Percentiles rank a stretch among this genome's conserved stretches.
These are phyloP conservation scores for Tetrahymena malaccensis DNA, from an alignment of 73 alveolate species.

Conservation along the genomic window DNA sequence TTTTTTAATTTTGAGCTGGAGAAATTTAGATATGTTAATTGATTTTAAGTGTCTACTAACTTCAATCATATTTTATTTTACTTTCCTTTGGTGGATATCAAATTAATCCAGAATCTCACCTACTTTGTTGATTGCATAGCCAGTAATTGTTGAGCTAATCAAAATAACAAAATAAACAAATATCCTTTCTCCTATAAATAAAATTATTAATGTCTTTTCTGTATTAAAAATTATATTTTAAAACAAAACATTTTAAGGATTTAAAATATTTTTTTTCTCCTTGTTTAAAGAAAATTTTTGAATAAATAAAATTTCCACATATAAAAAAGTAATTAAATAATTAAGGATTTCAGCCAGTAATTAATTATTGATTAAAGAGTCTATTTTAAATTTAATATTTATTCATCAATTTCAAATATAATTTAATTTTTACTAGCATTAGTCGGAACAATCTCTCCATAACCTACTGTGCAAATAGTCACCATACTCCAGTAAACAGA, in stretches of 20 bases:
- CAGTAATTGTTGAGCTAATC: conserved; percentile 25
- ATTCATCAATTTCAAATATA: not conserved
- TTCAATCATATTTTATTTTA: conserved; percentile 25
- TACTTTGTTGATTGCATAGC: conserved; percentile 19
- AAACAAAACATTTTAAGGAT: too few relatives aligned
- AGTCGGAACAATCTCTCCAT: not conserved
- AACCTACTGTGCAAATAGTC: not conserved
- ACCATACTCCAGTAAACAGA: not conserved
- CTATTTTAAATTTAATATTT: not conserved
- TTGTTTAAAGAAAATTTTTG: too few relatives aligned
- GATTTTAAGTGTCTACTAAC: conserved; percentile 1
- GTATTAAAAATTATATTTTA: too few relatives aligned
- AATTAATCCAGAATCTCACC: conserved; percentile 25
- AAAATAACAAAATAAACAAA: conserved; percentile 25
- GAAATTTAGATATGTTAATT: conserved; percentile 9
- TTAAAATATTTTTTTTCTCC: too few relatives aligned
- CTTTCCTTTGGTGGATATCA: not conserved
- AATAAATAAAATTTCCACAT: too few relatives aligned
- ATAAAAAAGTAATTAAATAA: too few relatives aligned
- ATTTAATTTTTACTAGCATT: not conserved
- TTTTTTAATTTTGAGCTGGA: conserved; percentile 17
- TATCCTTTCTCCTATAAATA: not conserved
- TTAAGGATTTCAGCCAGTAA: too few relatives aligned
- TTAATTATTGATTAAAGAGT: too few relatives aligned
- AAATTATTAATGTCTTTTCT: not conserved